phyloP scores from a whole-genome alignment of 441 rosid genomes.

The Pelargonium fulgidum region DNA sequence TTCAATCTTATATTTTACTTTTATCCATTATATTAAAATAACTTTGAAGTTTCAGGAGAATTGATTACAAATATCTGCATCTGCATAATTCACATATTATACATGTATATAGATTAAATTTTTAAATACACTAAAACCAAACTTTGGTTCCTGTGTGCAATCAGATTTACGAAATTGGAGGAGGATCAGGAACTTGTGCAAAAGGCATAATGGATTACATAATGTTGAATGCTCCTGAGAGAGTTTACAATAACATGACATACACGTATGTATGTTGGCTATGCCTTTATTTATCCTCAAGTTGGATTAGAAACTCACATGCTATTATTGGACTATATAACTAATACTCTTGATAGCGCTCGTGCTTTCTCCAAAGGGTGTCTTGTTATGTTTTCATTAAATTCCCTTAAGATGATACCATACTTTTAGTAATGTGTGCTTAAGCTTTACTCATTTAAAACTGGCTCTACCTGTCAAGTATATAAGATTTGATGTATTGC shows the following conservation, averaged over 20 bases:
- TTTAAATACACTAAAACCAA: slow-evolving; percentile 16
- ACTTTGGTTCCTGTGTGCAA: slow-evolving; percentile 20
- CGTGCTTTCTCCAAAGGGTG: background rate
- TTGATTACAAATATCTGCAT: background rate
- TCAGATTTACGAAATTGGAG: slow-evolving; percentile 95
- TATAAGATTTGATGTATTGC: background rate
- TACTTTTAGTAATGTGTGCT: background rate
- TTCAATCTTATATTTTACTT: background rate
- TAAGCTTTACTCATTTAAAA: background rate
- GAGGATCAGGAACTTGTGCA: slow-evolving; percentile 97
- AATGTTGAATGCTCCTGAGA: slow-evolving; percentile 80
- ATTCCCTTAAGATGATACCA: background rate
- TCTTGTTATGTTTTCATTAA: background rate
- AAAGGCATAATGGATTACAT: slow-evolving; percentile 95
- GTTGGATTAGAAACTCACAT: slow-evolving; percentile 2
- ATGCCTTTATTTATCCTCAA: slow-evolving; percentile 17
- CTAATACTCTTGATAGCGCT: background rate
- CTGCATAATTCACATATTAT: background rate
- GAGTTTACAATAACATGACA: slow-evolving; percentile 82
- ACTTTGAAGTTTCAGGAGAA: background rate
- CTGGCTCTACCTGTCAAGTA: background rate
- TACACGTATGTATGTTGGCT: slow-evolving; percentile 56
- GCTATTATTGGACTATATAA: background rate
- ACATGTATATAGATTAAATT: slow-evolving; percentile 15
- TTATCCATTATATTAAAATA: background rate